Evolutionary conservation across 2,329 filamentous ascomycete species (phyloP).

Genomic region (Claviceps africana): DNA sequence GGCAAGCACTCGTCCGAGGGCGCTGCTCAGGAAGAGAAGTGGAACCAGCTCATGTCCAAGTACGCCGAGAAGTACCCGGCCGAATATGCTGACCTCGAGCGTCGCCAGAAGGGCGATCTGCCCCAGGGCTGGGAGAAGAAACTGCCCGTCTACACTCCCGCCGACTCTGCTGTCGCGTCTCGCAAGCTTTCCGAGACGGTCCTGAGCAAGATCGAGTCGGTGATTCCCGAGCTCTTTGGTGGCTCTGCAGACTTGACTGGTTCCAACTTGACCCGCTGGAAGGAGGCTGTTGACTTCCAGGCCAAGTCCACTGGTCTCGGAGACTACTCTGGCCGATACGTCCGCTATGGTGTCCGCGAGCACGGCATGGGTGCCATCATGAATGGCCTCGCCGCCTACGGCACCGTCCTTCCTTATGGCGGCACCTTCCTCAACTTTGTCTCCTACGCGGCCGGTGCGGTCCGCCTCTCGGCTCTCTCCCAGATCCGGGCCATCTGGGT

Average conservation of each 20-base stretch:
- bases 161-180: slow-evolving; percentile 73
- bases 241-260: slow-evolving; percentile 96
- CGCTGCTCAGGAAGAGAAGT: slow-evolving; percentile 81
- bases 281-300: slow-evolving; percentile 95
- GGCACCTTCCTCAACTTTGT: slow-evolving; percentile 99
- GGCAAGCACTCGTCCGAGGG: slow-evolving; percentile 73
- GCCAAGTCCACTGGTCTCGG: slow-evolving; percentile 73
- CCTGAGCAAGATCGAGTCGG: slow-evolving; percentile 70
- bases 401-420: slow-evolving; percentile 81
- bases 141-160: slow-evolving; percentile 79
- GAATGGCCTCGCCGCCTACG: slow-evolving; percentile 92
- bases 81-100: slow-evolving; percentile 66
- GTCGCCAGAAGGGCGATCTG: slow-evolving; percentile 69
- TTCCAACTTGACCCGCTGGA: slow-evolving; percentile 98
- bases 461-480: slow-evolving; percentile 85
- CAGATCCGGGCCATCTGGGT: slow-evolving; percentile 88
- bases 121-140: slow-evolving; percentile 93
- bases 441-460: slow-evolving; percentile 88
- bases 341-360: slow-evolving; percentile 85
- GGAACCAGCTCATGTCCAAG: slow-evolving; percentile 85
- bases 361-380: slow-evolving; percentile 86
- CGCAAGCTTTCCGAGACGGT: slow-evolving; percentile 95
- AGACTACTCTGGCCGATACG: slow-evolving; percentile 80
- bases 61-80: slow-evolving; percentile 66
- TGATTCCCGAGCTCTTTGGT: slow-evolving; percentile 80